phyloP scores from a whole-genome alignment of 1,139 yeast genomes.

The Lodderomyces parapsilosis region DNA sequence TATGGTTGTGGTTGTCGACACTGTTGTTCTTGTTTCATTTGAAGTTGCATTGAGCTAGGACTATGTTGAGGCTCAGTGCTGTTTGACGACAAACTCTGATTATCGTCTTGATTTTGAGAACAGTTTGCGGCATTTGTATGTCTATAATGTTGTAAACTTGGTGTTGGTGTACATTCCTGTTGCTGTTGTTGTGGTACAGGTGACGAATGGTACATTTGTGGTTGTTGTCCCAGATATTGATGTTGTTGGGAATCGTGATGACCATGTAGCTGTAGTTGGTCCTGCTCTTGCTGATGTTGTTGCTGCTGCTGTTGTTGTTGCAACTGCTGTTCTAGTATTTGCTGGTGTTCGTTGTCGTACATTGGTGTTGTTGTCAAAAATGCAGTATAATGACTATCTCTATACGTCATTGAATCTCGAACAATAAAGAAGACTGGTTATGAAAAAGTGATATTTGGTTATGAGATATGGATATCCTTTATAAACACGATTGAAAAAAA shows the following conservation, averaged over 20 bases:
- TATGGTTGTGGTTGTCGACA: not conserved
- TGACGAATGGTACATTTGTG: not conserved
- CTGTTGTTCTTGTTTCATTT: not conserved
- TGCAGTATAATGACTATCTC: conserved; percentile 32
- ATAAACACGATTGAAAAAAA: too few relatives aligned
- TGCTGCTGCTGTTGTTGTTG: conserved; percentile 2
- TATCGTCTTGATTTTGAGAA: not conserved
- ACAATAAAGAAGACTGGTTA: not conserved
- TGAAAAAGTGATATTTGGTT: not conserved
- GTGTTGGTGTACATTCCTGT: conserved; percentile 6
- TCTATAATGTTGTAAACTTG: conserved; percentile 3
- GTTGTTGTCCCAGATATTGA: not conserved
- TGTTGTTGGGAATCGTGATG: too few relatives aligned
- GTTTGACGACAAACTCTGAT: not conserved
- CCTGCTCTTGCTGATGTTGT: conserved; percentile 6
- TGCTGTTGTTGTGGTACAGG: conserved; percentile 1
- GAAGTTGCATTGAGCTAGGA: not conserved
- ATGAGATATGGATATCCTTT: too few relatives aligned
- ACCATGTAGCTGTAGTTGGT: conserved; percentile 3
- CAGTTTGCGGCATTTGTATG: not conserved
- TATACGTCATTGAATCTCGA: conserved; percentile 21
- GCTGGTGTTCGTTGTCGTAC: conserved; percentile 20
- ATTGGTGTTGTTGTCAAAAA: conserved; percentile 29
- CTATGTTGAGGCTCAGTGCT: not conserved
- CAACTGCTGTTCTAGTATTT: conserved; percentile 3